A percentile compares a stretch with the other conserved stretches of the same genome.
Conservation (phyloP, 225 moss, liverwort and hornwort genomes). For the Asterella californica region DNA sequence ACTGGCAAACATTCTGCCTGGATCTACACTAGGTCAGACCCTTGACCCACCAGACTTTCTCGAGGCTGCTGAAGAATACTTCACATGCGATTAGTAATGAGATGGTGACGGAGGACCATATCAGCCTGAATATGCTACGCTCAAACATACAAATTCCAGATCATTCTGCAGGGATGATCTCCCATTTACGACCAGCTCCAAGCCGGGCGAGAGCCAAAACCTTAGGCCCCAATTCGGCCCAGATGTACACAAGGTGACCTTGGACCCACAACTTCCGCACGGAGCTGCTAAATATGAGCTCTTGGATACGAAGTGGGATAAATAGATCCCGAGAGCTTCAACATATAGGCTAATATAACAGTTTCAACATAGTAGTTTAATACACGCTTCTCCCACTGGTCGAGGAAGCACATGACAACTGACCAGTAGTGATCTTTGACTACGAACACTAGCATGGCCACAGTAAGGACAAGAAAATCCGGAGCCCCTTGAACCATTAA, state of each 20-base stretch:
- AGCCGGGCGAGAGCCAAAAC: not conserved
- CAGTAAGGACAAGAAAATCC: not conserved
- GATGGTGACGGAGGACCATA: not conserved
- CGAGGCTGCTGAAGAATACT: not conserved
- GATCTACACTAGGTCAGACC: not conserved
- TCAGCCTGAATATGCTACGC: not conserved
- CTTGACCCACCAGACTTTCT: conserved; percentile 6
- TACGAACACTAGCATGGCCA: not conserved
- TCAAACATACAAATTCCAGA: not conserved
- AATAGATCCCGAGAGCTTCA: not conserved
- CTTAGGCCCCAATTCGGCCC: not conserved
- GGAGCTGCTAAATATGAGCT: not conserved
- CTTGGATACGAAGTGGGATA: not conserved
- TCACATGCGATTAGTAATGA: not conserved
- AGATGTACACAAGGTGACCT: not conserved
- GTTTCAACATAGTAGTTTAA: not conserved
- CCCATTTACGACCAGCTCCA: not conserved
- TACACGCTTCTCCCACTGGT: not conserved
- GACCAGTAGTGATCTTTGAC: not conserved
- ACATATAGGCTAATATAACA: not conserved
- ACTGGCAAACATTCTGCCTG: not conserved
- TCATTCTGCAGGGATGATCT: not conserved
- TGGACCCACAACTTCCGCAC: not conserved
- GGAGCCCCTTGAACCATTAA: not conserved
- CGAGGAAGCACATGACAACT: not conserved